Base-by-base conservation (phyloP, 495 filamentous ascomycete genomes). In the Tuber melanosporum region DNA sequence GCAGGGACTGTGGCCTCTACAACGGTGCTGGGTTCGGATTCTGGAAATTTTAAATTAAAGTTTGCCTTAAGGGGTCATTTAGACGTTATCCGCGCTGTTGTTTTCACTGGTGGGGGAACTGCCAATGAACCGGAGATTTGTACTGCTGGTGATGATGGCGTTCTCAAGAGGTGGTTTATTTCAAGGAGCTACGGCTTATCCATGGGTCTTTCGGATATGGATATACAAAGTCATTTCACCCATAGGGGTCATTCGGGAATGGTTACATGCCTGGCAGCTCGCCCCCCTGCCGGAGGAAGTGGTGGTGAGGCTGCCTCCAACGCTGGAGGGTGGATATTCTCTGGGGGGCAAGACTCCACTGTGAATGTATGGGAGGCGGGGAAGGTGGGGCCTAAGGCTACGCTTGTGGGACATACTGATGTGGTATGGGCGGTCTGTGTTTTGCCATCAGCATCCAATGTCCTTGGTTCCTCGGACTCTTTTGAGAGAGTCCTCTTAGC, bases 261-360 rank as follows among this genome's bases (percentile, higher is more conserved):
- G n/a, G 94, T 99, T 15, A 92, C 94, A 71, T 93, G 89, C 12
- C 85, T 99, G 15, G 91, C 96, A 3, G 92, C 95, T 4, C 97
- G 92, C 86, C 93, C 94, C 2, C 89, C 93, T 5, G 89, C 91
- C 9, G 91, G 45, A 46, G 73, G 76, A 3, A 70, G 42, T 17
- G 79, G 74, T 39, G 52, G 73, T 46, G 76, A 75, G 14, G 57
- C 52, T 36, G 70, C 46, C 7, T 91, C 91, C 1, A 87, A 91
- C 74, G 93, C 93, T 32, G 94, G 97, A 79, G 96, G 96, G 9
- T 98, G 96, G 95, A 92, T 99, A 52, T 98, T 99, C 84, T 98
- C 94, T 26, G 95, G 96, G 66, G 95, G 95, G 5, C 93, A 97
- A 82, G 95, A 99, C 84, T 90, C 94, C 5, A 96, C 94, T 15